phyloP scores from a whole-genome alignment of 495 filamentous ascomycete species.

The Bombardia bombarda region DNA sequence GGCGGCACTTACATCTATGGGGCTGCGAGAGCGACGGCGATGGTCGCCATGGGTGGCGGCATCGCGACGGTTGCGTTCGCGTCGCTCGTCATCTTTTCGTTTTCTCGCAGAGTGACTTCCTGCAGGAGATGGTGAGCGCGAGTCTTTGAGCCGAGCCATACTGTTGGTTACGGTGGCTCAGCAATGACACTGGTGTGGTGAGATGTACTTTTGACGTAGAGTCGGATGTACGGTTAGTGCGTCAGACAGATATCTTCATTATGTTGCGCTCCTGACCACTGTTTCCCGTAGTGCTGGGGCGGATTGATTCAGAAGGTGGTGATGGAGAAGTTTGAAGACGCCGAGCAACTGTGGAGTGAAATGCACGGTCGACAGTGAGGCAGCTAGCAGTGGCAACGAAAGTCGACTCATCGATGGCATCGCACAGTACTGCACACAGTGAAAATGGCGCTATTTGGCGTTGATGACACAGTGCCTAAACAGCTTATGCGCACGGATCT shows the following conservation, averaged over 20 bases:
- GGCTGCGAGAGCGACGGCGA: slow-evolving; percentile 64
- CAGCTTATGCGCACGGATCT: no score
- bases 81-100: slow-evolving; percentile 71
- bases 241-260: neutral
- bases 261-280: neutral
- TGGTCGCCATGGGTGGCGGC: slow-evolving; percentile 43
- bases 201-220: slow-evolving; percentile 45
- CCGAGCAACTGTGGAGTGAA: no score
- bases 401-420: no score
- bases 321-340: neutral
- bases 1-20: slow-evolving; percentile 52
- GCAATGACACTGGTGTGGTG: slow-evolving; percentile 56
- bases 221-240: slow-evolving; percentile 20
- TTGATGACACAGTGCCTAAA: no score
- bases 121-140: slow-evolving; percentile 94
- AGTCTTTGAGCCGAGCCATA: slow-evolving; percentile 86
- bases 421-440: no score
- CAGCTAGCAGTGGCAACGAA: no score
- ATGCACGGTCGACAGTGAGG: no score
- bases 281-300: neutral
- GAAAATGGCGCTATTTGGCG: no score
- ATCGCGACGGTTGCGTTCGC: slow-evolving; percentile 54
- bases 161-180: slow-evolving; percentile 39
- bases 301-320: neutral
- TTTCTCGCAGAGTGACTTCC: slow-evolving; percentile 75